A percentile compares a stretch with the other conserved stretches of the same genome.
Conservation (phyloP, 495 filamentous ascomycete species). For the Acidiella bohemica region DNA sequence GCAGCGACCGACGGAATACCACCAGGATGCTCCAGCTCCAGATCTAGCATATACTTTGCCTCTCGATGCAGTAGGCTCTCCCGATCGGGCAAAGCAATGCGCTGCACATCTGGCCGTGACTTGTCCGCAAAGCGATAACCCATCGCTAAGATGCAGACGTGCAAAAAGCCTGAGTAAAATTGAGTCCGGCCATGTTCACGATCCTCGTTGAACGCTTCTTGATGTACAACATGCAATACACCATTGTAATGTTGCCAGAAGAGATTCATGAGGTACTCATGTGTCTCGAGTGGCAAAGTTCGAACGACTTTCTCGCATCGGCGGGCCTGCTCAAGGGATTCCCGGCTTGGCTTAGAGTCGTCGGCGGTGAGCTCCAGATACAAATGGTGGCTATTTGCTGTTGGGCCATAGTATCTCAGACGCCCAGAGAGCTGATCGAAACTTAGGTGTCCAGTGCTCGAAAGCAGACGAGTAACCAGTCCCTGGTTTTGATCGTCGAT, state of each 20-base stretch:
- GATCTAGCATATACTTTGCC: slow-evolving; percentile 39
- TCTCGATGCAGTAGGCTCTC: slow-evolving; percentile 41
- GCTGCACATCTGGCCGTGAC: slow-evolving; percentile 35
- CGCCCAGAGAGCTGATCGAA: slow-evolving; percentile 35
- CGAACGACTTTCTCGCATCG: slow-evolving; percentile 35
- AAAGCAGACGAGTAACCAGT: slow-evolving; percentile 32
- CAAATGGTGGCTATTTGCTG: slow-evolving; percentile 31
- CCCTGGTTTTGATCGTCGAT: slow-evolving; percentile 28
- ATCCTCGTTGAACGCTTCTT: slow-evolving; percentile 37
- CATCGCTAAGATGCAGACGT: slow-evolving; percentile 40
- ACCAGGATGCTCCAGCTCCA: slow-evolving; percentile 37
- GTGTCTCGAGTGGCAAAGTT: slow-evolving; percentile 30
- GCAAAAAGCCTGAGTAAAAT: slow-evolving; percentile 39
- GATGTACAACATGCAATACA: slow-evolving; percentile 35
- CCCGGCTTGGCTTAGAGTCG: slow-evolving; percentile 4
- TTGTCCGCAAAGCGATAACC: slow-evolving; percentile 38
- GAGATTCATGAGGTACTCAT: slow-evolving; percentile 39
- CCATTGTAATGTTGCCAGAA: slow-evolving; percentile 41
- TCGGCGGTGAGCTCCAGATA: slow-evolving; percentile 20
- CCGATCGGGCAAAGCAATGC: slow-evolving; percentile 32
- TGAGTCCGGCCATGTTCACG: slow-evolving; percentile 30
- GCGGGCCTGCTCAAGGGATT: slow-evolving; percentile 28
- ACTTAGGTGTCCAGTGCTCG: slow-evolving; percentile 30
- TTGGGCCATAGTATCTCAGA: slow-evolving; percentile 37
- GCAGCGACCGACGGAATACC: slow-evolving; percentile 39